phyloP scores from a whole-genome alignment of 495 filamentous ascomycete species.

The Friedmanniomyces simplex region DNA sequence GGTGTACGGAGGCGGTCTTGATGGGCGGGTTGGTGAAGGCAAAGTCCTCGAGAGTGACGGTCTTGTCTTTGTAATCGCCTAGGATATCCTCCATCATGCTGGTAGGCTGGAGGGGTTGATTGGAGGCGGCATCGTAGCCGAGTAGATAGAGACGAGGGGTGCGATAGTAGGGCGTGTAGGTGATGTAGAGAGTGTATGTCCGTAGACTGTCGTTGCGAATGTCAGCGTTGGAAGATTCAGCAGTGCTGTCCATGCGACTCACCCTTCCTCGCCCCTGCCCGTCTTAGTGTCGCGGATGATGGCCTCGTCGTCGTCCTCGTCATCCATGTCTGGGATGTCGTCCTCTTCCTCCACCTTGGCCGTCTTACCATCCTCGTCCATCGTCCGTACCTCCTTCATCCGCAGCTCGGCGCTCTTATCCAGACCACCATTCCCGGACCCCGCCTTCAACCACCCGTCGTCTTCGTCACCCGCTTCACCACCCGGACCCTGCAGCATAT shows the following conservation, averaged over 20 bases:
- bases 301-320: slow-evolving; percentile 92
- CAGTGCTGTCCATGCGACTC: slow-evolving; percentile 29
- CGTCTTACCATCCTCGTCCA: slow-evolving; percentile 70
- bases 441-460: slow-evolving; percentile 81
- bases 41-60: slow-evolving; percentile 96
- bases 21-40: slow-evolving; percentile 72
- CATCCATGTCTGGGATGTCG: slow-evolving; percentile 96
- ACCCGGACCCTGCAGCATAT: slow-evolving; percentile 53
- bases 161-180: slow-evolving; percentile 91
- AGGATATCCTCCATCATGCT: slow-evolving; percentile 99
- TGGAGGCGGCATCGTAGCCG: slow-evolving; percentile 54
- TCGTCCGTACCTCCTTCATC: slow-evolving; percentile 68
- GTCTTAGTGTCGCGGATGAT: slow-evolving; percentile 73
- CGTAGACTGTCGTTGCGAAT: slow-evolving; percentile 44
- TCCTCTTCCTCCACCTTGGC: slow-evolving; percentile 62
- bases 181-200: slow-evolving; percentile 96
- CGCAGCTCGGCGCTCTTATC: slow-evolving; percentile 61
- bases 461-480: slow-evolving; percentile 46
- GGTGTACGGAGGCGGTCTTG: slow-evolving; percentile 95
- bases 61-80: slow-evolving; percentile 99
- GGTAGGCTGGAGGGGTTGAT: slow-evolving; percentile 67
- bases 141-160: slow-evolving; percentile 93
- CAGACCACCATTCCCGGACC: slow-evolving; percentile 39
- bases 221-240: not conserved
- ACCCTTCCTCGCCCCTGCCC: slow-evolving; percentile 53